These are phyloP conservation scores for Debaryomyces castellii DNA, from an alignment of 805 yeast species.

Conservation along the genomic window DNA sequence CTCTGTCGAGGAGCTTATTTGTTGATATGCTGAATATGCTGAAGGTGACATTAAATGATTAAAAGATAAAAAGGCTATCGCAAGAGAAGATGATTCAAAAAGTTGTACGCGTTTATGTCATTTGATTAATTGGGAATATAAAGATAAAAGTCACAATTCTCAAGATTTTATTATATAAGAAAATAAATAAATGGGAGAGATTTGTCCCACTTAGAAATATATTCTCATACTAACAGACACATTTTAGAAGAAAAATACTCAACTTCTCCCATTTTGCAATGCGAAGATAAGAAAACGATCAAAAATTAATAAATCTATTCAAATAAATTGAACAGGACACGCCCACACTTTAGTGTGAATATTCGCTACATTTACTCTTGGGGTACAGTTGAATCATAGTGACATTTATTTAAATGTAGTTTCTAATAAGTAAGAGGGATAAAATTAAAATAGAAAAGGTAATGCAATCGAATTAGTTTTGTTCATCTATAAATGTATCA, in stretches of 20 bases:
- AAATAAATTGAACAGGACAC: not conserved
- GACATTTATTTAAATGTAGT: not conserved
- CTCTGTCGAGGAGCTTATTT: slow-evolving; percentile 7
- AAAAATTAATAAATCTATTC: not conserved
- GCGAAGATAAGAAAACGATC: not conserved
- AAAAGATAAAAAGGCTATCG: no score
- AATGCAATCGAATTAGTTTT: slow-evolving; percentile 42
- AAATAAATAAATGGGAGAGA: not conserved
- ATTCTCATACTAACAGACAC: no score
- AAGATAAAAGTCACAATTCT: not conserved
- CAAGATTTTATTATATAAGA: no score
- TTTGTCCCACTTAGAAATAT: no score
- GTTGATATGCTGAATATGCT: slow-evolving; percentile 12
- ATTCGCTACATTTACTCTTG: not conserved
- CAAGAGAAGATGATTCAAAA: no score
- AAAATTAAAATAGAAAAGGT: not conserved
- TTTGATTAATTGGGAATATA: not conserved
- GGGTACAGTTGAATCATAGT: not conserved
- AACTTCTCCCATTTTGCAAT: not conserved
- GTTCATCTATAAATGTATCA: slow-evolving; percentile 64
- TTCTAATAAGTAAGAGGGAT: slow-evolving; percentile 1
- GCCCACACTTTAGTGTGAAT: no score
- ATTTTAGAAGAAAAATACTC: not conserved
- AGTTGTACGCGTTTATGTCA: not conserved
- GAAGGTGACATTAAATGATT: not conserved